phyloP scores from a whole-genome alignment of 2,329 filamentous ascomycete genomes.

The Hymenoscyphus fraxineus region DNA sequence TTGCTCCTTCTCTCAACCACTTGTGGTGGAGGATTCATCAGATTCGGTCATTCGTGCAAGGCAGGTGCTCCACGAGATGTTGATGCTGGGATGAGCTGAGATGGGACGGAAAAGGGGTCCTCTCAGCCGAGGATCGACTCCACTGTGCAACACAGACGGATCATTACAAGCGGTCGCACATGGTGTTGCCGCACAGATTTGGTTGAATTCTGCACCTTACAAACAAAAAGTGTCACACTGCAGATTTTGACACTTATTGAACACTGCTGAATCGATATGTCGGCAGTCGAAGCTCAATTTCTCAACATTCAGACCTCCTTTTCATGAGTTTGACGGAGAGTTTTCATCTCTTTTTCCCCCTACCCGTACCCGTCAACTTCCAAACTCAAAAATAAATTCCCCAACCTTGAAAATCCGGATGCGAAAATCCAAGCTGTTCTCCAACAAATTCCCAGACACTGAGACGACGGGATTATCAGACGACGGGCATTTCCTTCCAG shows the following conservation, averaged over 20 bases:
- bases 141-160: not conserved
- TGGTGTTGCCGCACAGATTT: not conserved
- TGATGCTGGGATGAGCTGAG: not conserved
- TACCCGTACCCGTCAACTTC: too few relatives aligned
- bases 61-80: not conserved
- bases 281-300: not conserved
- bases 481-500: not conserved
- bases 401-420: not conserved
- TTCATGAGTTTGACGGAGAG: too few relatives aligned
- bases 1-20: not conserved
- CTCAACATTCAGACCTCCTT: too few relatives aligned
- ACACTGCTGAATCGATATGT: not conserved
- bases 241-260: not conserved
- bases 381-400: too few relatives aligned
- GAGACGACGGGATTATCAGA: too few relatives aligned
- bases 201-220: not conserved
- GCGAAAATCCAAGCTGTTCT: not conserved
- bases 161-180: not conserved
- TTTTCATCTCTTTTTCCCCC: too few relatives aligned
- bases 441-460: not conserved
- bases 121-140: not conserved
- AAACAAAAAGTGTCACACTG: not conserved
- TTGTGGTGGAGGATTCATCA: not conserved
- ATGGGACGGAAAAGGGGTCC: constrained; percentile 1
- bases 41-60: not conserved